Evolutionary conservation across 306 rosid species (phyloP).

Genomic region (Castanea sativa): DNA sequence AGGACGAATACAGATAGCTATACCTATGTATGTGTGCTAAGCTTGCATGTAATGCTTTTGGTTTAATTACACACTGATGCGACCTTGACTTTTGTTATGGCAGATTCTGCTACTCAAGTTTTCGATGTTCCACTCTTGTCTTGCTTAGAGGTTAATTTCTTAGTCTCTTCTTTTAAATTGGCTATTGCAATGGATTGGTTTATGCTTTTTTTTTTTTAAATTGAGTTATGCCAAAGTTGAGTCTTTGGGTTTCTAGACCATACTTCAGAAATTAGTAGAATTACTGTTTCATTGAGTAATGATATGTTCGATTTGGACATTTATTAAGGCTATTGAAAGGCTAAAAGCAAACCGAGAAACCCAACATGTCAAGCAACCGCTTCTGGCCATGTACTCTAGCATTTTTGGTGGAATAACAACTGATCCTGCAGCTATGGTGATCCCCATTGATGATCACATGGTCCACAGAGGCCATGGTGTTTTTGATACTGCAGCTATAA

Average conservation of each 20-base stretch:
- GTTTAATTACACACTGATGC: background rate
- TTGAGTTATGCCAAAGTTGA: background rate
- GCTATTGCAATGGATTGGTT: background rate
- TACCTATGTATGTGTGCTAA: background rate
- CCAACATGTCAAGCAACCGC: conserved; percentile 52
- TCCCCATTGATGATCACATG: conserved; percentile 95
- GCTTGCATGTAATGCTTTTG: background rate
- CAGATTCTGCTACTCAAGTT: conserved; percentile 41
- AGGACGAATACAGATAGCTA: background rate
- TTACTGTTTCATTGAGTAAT: conserved; percentile 5
- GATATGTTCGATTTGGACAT: background rate
- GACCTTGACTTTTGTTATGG: conserved; percentile 4
- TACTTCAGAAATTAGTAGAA: background rate
- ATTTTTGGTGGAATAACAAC: conserved; percentile 77
- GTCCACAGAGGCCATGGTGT: conserved; percentile 96
- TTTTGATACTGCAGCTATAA: conserved; percentile 86
- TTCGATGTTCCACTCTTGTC: conserved; percentile 54
- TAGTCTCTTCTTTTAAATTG: background rate
- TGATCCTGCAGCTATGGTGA: conserved; percentile 78
- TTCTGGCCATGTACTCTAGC: conserved; percentile 91
- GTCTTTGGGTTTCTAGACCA: background rate
- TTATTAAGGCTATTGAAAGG: conserved; percentile 58
- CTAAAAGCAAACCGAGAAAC: conserved; percentile 48
- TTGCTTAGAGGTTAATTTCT: conserved; percentile 47
- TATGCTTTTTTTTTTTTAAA: background rate